These are phyloP conservation scores for Aspergillus candidus DNA, from an alignment of 2,329 filamentous ascomycete genomes.

Conservation along the genomic window DNA sequence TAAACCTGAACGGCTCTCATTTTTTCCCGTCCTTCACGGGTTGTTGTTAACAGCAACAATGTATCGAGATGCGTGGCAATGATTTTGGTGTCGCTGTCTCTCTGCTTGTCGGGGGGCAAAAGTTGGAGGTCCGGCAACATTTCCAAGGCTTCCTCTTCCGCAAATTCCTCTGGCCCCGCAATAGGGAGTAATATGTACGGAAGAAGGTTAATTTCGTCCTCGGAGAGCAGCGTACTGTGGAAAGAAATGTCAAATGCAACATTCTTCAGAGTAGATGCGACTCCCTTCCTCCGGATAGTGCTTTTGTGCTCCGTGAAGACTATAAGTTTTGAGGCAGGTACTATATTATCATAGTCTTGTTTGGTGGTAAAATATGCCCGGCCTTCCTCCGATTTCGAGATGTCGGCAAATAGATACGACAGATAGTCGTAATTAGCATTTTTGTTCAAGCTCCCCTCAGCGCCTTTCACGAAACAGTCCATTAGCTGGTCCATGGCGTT, in stretches of 20 bases:
- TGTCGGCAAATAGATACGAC: constrained; percentile 86
- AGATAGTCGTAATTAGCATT: constrained; percentile 86
- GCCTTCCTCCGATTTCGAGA: constrained; percentile 73
- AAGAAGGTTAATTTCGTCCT: constrained; percentile 70
- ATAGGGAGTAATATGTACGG: constrained; percentile 86
- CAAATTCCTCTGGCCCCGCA: constrained; percentile 80
- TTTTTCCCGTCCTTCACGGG: constrained; percentile 64
- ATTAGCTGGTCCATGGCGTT: constrained; percentile 82
- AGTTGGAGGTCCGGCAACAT: constrained; percentile 91
- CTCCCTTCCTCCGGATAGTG: constrained; percentile 77
- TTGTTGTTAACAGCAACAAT: constrained; percentile 73
- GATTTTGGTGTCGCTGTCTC: constrained; percentile 70
- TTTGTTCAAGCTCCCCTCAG: constrained; percentile 75
- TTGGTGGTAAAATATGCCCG: constrained; percentile 67
- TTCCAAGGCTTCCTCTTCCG: constrained; percentile 73
- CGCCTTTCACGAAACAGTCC: constrained; percentile 92
- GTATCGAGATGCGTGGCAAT: constrained; percentile 87
- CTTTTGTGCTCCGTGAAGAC: constrained; percentile 92
- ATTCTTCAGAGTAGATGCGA: constrained; percentile 95
- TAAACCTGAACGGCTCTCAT: constrained; percentile 78
- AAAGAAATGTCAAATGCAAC: constrained; percentile 73
- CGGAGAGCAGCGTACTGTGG: constrained; percentile 64
- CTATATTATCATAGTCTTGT: constrained; percentile 71
- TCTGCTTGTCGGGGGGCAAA: constrained; percentile 79
- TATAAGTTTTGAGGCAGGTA: constrained; percentile 86